A percentile compares a stretch with the other conserved stretches of the same genome.
These are phyloP conservation scores for Aphanoascus verrucosus DNA, from an alignment of 2,329 filamentous ascomycete species.

Conservation along the genomic window DNA sequence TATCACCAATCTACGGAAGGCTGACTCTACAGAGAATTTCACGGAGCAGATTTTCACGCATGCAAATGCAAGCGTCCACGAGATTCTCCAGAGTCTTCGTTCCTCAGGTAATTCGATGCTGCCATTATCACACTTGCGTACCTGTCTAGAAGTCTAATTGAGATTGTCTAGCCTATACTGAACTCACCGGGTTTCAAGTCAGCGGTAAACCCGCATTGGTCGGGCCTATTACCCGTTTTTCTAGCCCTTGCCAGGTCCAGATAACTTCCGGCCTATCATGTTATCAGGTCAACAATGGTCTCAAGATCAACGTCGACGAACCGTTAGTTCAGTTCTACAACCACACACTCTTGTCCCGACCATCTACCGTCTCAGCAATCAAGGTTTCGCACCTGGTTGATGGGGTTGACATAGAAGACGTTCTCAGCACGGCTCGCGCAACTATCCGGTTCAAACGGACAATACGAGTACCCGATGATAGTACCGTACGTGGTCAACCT, in stretches of 20 bases:
- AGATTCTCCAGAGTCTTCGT: not conserved
- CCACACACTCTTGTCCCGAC: not conserved
- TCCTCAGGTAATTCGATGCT: not conserved
- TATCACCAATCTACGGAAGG: not conserved
- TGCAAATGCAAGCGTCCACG: not conserved
- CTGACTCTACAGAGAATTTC: not conserved
- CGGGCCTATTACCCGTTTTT: not conserved
- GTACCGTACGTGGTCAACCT: not conserved
- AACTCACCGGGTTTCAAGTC: not conserved
- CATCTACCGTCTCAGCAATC: not conserved
- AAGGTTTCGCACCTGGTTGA: not conserved
- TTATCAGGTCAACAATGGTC: not conserved
- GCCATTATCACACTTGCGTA: not conserved
- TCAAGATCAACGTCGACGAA: not conserved
- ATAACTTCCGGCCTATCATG: not conserved
- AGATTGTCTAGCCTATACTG: not conserved
- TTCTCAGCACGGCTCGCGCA: not conserved
- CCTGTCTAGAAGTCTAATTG: not conserved
- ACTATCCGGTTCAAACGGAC: not conserved
- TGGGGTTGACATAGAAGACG: not conserved
- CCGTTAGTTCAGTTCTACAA: not conserved
- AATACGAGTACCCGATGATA: not conserved
- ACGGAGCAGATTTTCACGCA: not conserved
- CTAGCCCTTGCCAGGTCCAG: not conserved
- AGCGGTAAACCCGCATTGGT: not conserved